Evolutionary conservation across 108 stramenopile genomes (phyloP).

Genomic region (Pinguiococcus pyrenoidosus): DNA sequence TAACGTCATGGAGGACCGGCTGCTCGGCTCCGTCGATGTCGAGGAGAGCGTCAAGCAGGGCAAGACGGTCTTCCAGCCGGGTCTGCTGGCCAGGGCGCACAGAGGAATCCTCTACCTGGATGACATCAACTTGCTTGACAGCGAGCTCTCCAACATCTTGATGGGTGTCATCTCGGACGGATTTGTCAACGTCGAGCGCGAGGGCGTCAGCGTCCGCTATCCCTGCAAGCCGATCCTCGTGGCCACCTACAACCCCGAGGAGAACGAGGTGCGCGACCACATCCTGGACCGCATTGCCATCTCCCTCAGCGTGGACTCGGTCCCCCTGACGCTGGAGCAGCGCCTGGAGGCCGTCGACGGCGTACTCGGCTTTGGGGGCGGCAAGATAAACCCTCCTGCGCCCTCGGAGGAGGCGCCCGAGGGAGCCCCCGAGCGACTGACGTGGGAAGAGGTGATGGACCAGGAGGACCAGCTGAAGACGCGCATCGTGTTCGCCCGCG

Average conservation of each 20-base stretch:
- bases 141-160: constrained; percentile 77
- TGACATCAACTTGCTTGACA: constrained; percentile 87
- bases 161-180: constrained; percentile 74
- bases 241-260: constrained; percentile 91
- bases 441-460: constrained; percentile 3
- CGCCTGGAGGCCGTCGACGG: constrained; percentile 70
- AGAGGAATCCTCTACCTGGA: constrained; percentile 77
- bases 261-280: constrained; percentile 87
- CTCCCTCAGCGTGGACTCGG: constrained; percentile 68
- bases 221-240: constrained; percentile 78
- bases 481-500: constrained; percentile 78
- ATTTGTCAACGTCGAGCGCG: constrained; percentile 78
- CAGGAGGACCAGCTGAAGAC: constrained; percentile 81
- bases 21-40: constrained; percentile 78
- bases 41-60: constrained; percentile 78
- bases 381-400: constrained; percentile 40
- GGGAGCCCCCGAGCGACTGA: constrained; percentile 45
- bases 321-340: constrained; percentile 48
- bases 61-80: constrained; percentile 80
- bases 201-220: constrained; percentile 74
- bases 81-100: constrained; percentile 82
- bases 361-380: constrained; percentile 60
- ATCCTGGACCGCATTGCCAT: constrained; percentile 84
- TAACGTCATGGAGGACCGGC: constrained; percentile 91
- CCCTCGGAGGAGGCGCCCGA: constrained; percentile 48